A percentile compares a stretch with the other conserved stretches of the same genome.
Conservation (phyloP, 305 asterid genomes). For the Fraxinus greggii region DNA sequence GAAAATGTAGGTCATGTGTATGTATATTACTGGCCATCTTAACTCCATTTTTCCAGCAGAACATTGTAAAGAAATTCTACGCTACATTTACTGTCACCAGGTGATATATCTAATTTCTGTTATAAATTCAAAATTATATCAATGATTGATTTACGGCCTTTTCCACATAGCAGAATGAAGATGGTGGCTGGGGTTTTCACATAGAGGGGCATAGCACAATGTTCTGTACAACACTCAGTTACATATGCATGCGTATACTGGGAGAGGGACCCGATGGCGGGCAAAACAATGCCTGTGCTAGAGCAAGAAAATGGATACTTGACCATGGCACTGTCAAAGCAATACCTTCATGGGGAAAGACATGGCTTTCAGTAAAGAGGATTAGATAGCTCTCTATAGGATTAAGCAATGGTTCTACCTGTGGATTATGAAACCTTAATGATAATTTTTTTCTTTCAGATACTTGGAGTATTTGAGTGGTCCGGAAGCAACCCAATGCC, state of each 20-base stretch:
- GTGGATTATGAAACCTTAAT: neutral
- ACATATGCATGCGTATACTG: conserved; percentile 17
- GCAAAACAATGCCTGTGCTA: conserved; percentile 49
- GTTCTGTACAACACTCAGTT: conserved; percentile 27
- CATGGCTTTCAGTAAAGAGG: conserved; percentile 71
- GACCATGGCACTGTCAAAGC: conserved; percentile 74
- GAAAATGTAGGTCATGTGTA: conserved; percentile 14
- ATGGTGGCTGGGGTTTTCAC: conserved; percentile 39
- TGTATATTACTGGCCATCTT: conserved; percentile 22
- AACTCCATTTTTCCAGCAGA: conserved; percentile 9
- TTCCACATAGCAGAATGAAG: conserved; percentile 25
- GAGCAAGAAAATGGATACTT: conserved; percentile 83
- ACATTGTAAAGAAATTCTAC: conserved; percentile 22
- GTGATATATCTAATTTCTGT: neutral
- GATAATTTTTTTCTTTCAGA: conserved; percentile 10
- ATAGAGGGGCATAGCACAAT: conserved; percentile 35
- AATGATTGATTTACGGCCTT: neutral
- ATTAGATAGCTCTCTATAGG: neutral
- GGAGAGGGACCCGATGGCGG: conserved; percentile 31
- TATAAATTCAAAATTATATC: neutral
- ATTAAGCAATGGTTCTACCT: neutral
- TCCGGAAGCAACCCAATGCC: conserved; percentile 36
- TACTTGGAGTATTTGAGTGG: conserved; percentile 36
- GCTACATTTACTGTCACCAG: conserved; percentile 29
- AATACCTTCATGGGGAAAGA: conserved; percentile 94